These are phyloP conservation scores for Podospora didyma DNA, from an alignment of 495 filamentous ascomycete species.

Conservation along the genomic window DNA sequence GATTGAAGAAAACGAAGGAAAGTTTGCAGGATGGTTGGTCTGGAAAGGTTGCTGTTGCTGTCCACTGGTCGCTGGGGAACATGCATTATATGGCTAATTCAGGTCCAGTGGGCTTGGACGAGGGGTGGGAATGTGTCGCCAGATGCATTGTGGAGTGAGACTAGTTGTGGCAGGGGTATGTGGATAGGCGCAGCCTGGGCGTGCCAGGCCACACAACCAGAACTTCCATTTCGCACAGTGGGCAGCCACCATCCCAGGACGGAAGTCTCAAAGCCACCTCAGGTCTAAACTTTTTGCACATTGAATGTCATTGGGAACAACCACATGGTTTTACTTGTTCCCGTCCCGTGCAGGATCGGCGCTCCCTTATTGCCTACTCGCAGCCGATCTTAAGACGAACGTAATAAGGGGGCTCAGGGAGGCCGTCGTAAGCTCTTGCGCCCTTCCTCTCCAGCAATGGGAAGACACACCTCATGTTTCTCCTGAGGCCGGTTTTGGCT, in stretches of 20 bases:
- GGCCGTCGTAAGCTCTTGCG: neutral
- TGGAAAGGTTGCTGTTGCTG: slow-evolving; percentile 2
- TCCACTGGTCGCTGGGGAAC: slow-evolving; percentile 10
- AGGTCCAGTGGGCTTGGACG: neutral
- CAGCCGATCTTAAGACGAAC: neutral
- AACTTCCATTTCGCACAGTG: neutral
- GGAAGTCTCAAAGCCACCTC: neutral
- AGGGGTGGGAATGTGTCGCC: slow-evolving; percentile 9
- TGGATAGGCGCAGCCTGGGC: slow-evolving; percentile 2
- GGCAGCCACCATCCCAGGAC: neutral
- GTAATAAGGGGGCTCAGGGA: neutral
- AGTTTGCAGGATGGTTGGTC: slow-evolving; percentile 8
- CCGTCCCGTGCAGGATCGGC: neutral
- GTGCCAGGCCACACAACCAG: neutral
- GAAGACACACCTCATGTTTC: neutral
- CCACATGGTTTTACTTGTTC: neutral
- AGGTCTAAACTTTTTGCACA: neutral
- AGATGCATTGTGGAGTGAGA: slow-evolving; percentile 7
- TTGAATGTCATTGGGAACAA: too few species aligned
- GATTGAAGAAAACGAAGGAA: slow-evolving; percentile 7
- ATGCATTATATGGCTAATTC: slow-evolving; percentile 16
- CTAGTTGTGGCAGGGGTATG: neutral
- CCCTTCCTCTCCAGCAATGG: neutral
- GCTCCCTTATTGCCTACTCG: too few species aligned
- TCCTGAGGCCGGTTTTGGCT: neutral